A percentile compares a stretch with the other conserved stretches of the same genome.
phyloP scores from a whole-genome alignment of 169 alveolate species.

The Cryptosporidium xiaoi region DNA sequence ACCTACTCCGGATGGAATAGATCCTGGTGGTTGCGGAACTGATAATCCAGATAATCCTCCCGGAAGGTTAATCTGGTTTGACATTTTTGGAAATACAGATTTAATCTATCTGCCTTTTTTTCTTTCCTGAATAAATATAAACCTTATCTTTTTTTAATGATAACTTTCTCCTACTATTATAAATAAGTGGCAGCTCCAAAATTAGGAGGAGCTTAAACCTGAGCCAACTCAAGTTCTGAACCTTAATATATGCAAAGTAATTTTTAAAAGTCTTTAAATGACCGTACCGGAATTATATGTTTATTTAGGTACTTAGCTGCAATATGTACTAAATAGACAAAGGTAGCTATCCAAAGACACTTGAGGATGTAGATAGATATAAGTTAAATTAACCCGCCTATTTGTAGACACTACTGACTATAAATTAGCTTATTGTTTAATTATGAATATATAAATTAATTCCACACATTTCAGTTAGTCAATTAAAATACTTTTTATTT shows the following conservation, averaged over 20 bases:
- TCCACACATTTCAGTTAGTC: constrained; percentile 26
- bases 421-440: constrained; percentile 8
- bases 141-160: background rate
- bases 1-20: constrained; percentile 55
- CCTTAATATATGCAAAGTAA: constrained; percentile 24
- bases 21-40: constrained; percentile 70
- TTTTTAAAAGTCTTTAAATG: constrained; percentile 59
- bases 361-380: constrained; percentile 72
- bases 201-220: constrained; percentile 18
- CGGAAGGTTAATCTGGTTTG: constrained; percentile 61
- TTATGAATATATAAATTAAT: constrained; percentile 8
- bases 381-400: constrained; percentile 52
- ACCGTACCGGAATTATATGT: constrained; percentile 66
- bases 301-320: constrained; percentile 60
- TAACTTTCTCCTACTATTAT: background rate
- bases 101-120: background rate
- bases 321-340: constrained; percentile 58
- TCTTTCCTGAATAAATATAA: background rate
- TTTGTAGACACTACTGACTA: constrained; percentile 61
- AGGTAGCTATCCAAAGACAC: constrained; percentile 76
- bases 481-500: no score
- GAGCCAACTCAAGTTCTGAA: constrained; percentile 24
- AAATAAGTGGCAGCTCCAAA: constrained; percentile 21
- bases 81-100: constrained; percentile 33
- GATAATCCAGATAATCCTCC: constrained; percentile 72